Evolutionary conservation across 345 rosid genomes (phyloP).

Genomic region (Citrus cavaleriei): DNA sequence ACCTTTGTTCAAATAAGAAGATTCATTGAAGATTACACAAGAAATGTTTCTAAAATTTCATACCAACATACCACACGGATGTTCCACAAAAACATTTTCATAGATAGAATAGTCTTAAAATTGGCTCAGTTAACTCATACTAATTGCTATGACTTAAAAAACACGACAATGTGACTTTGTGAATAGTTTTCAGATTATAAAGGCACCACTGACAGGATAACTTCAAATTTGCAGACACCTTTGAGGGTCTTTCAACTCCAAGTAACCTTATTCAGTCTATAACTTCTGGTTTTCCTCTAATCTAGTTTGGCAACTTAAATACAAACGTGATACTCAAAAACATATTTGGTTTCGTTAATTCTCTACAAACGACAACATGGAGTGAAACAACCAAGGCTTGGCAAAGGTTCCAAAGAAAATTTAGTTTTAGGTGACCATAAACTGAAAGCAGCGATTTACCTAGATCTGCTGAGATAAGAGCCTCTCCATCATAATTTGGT

Average conservation of each 20-base stretch:
- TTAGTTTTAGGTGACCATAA: background rate
- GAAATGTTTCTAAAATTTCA: too few species aligned
- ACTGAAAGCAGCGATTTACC: conserved; percentile 36
- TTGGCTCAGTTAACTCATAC: background rate
- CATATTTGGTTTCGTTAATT: background rate
- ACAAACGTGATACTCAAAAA: background rate
- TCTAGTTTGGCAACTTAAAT: background rate
- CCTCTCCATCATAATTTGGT: conserved; percentile 89
- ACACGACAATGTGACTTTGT: too few species aligned
- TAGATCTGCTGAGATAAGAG: conserved; percentile 79
- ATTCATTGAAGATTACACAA: background rate
- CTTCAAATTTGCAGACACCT: background rate
- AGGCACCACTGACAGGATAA: background rate
- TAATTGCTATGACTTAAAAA: background rate
- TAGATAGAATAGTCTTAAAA: background rate
- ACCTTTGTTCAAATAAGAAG: background rate
- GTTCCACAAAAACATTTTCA: background rate
- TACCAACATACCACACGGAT: too few species aligned
- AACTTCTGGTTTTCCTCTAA: background rate
- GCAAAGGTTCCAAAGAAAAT: background rate
- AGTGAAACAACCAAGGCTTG: background rate
- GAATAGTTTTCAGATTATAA: background rate
- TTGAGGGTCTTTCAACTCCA: background rate
- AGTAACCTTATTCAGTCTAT: background rate
- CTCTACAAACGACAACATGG: background rate